Base-by-base conservation (phyloP, 108 stramenopile species). In the Pinguiococcus pyrenoidosus region DNA sequence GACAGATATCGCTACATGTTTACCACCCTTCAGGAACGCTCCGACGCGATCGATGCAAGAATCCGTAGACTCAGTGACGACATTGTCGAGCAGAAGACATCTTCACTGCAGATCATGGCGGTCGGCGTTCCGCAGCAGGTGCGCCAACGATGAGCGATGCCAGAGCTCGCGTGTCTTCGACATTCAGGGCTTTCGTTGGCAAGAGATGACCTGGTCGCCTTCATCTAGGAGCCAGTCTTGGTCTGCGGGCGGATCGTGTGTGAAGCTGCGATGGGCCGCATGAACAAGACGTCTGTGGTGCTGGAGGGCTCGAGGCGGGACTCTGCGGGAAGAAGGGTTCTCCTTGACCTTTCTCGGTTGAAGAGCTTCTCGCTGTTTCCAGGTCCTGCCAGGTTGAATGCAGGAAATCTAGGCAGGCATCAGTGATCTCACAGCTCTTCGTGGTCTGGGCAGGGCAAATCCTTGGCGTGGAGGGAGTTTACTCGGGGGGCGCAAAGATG, bases 391-490 rank as follows among this genome's bases (percentile, higher is more conserved):
- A n/a, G n/a, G n/a, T n/a, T n/a, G n/a, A n/a, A n/a, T n/a, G n/a
- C n/a, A n/a, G n/a, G n/a, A n/a, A n/a, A n/a, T n/a, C n/a, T n/a
- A n/a, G n/a, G n/a, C n/a, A n/a, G n/a, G n/a, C n/a, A n/a, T n/a
- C n/a, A n/a, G n/a, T n/a, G n/a, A n/a, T n/a, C n/a, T n/a, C n/a
- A n/a, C n/a, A n/a, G n/a, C n/a, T n/a, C n/a, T n/a, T n/a, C n/a
- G n/a, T n/a, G n/a, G n/a, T n/a, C n/a, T n/a, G n/a, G n/a, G n/a
- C n/a, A n/a, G n/a, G 95, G 17, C 95, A 97, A 72, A 84, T 91
- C 37, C 87, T 97, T 14, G 89, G 84, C 16, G 73, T 89, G 24
- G 74, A 84, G 55, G 95, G 95, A 18, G 67, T 87, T 50, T 90
- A 89, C 65, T 47, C 75, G 29, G 69, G 76, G 4, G 92, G 92